A percentile compares a stretch with the other conserved stretches of the same genome.
phyloP scores from a whole-genome alignment of 257 asterid species.

The Cynanchum wilfordii region DNA sequence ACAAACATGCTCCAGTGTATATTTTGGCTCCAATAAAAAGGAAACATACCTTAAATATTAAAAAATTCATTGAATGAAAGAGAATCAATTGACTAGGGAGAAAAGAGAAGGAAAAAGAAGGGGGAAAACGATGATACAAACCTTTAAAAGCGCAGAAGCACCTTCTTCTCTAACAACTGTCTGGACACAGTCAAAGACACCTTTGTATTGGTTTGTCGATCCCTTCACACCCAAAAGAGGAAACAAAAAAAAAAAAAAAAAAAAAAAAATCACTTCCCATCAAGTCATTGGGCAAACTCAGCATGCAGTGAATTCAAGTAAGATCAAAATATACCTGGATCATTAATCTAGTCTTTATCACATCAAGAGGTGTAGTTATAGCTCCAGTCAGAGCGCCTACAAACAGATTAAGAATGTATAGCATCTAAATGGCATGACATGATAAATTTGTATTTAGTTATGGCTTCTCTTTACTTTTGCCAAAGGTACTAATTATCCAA shows the following conservation, averaged over 20 bases:
- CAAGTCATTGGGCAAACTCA: slow-evolving; percentile 11
- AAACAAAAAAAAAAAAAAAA: background rate
- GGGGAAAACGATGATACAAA: slow-evolving; percentile 8
- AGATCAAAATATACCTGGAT: slow-evolving; percentile 62
- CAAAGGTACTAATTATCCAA: background rate
- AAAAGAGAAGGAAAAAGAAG: background rate
- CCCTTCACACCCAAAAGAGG: slow-evolving; percentile 44
- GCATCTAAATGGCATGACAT: background rate
- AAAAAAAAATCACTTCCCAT: background rate
- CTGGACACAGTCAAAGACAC: slow-evolving; percentile 71
- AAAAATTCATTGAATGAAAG: background rate
- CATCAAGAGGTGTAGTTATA: slow-evolving; percentile 94
- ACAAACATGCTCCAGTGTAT: background rate
- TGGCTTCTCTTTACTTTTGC: background rate
- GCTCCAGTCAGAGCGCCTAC: slow-evolving; percentile 97
- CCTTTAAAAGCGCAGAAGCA: slow-evolving; percentile 76
- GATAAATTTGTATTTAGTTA: background rate
- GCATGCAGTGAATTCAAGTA: background rate
- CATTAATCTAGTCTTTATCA: slow-evolving; percentile 95
- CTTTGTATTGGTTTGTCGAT: slow-evolving; percentile 74
- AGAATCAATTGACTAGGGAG: background rate
- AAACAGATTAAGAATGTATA: background rate
- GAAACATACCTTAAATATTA: background rate
- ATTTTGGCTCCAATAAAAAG: background rate
- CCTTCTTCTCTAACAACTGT: slow-evolving; percentile 87